Conservation (phyloP, 306 rosid species). For the Astragalus glycyphyllos region DNA sequence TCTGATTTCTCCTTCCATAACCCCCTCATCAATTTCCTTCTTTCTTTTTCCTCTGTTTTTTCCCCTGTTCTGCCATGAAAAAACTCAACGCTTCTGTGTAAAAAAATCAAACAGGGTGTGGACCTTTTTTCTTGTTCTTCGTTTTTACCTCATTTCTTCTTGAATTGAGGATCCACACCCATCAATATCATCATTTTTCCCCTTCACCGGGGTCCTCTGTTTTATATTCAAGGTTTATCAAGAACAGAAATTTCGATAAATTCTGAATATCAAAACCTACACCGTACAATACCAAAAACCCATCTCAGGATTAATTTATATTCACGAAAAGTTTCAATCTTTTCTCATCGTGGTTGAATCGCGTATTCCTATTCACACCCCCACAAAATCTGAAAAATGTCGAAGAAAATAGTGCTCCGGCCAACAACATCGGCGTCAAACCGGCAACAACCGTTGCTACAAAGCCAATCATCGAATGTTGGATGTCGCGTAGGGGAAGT, state of each 20-base stretch:
- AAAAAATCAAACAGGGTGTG: constrained; percentile 29
- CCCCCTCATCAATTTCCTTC: neutral
- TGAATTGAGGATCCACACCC: constrained; percentile 44
- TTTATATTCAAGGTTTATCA: neutral
- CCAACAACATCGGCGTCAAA: constrained; percentile 38
- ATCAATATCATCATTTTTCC: neutral
- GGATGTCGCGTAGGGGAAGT: constrained; percentile 60
- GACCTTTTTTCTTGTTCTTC: neutral
- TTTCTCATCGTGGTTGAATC: neutral
- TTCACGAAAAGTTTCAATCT: constrained; percentile 18
- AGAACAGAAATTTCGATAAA: neutral
- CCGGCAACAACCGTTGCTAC: constrained; percentile 50
- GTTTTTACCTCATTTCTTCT: neutral
- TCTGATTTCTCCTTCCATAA: neutral
- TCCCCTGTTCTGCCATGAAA: constrained; percentile 19
- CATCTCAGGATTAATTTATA: constrained; percentile 3
- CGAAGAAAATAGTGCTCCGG: constrained; percentile 50
- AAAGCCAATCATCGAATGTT: constrained; percentile 22
- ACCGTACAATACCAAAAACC: neutral
- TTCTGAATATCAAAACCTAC: neutral
- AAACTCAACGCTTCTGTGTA: neutral
- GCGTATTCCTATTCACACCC: too few relatives aligned
- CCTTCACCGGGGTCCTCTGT: neutral
- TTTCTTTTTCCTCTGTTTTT: neutral
- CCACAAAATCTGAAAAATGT: constrained; percentile 28